Evolutionary conservation across 2,329 filamentous ascomycete species (phyloP).

Genomic region (Fusarium bulbicola): DNA sequence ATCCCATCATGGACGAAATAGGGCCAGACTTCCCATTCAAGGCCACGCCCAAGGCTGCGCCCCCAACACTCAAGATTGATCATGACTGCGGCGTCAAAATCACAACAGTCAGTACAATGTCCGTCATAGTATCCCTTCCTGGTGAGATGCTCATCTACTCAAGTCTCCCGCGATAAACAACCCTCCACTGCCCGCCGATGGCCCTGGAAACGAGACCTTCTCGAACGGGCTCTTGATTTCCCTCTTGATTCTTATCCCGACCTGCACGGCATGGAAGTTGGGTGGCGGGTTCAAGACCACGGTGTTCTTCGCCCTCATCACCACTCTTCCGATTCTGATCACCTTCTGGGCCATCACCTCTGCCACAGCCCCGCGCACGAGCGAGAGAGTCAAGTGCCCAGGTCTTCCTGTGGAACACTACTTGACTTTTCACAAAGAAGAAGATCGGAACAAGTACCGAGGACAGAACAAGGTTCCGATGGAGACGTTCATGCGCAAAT

Average conservation of each 20-base stretch:
- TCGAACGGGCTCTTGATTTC: conserved; percentile 6
- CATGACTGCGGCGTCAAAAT: conserved; percentile 7
- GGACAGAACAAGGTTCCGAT: conserved; percentile 82
- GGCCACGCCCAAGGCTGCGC: not conserved
- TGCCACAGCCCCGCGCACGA: conserved; percentile 81
- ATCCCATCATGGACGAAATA: conserved; percentile 1
- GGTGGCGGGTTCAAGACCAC: conserved; percentile 86
- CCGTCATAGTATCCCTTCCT: not conserved
- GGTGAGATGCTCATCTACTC: not conserved
- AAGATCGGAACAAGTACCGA: conserved; percentile 68
- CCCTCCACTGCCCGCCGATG: conserved; percentile 3
- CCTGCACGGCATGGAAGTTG: conserved; percentile 71
- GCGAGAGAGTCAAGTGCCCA: conserved; percentile 85
- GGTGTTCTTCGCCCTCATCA: conserved; percentile 83
- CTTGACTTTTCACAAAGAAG: conserved; percentile 74
- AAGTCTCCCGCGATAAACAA: conserved; percentile 4
- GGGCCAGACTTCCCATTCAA: conserved; percentile 5
- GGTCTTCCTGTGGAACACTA: conserved; percentile 89
- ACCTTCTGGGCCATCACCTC: conserved; percentile 84
- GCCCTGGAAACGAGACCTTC: conserved; percentile 10
- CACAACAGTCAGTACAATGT: conserved; percentile 1
- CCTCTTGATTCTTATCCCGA: not conserved
- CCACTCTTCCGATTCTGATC: conserved; percentile 78
- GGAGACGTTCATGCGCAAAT: conserved; percentile 94
- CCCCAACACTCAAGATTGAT: conserved; percentile 5